Evolutionary conservation across 306 rosid genomes (phyloP), one percentile per base, ranked within the genome.

Genomic region (Pyrus betulifolia): DNA sequence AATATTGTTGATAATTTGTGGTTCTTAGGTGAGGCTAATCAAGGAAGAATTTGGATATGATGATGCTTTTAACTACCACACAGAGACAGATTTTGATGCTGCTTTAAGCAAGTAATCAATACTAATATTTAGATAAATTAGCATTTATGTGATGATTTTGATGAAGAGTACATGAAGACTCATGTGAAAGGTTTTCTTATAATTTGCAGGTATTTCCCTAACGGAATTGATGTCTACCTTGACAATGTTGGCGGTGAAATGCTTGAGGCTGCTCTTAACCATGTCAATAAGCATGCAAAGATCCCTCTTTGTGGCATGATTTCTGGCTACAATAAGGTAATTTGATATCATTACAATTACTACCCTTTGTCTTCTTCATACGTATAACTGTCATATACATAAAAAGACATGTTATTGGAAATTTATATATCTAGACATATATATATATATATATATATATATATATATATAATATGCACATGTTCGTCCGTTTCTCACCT

Each of bases 11-110:
- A 23, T 22, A 23, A 59, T 4, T 10, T 59, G 67, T 28, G 67
- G 40, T 62, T 62, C 11, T 1, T 28, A 28, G 67, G 67, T 62
- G n/a, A 28, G 11, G 40, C 40, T 62, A 19, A 69, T 90, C 4
- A 90, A 84, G 82, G 90, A 90, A 71, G 89, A 88, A 73, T 88
- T 90, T 68, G 92, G 95, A 42, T 90, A 83, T 74, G 95, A 90
- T 22, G 95, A 88, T 13, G 95, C 89, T 70, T 90, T 90, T 84
- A 85, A 88, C 78, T 90, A 90, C 85, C 85, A 90, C 2, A 80
- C 40, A 42, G 90, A 90, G 78, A 30, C 86, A 44, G 88, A 90
- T 74, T 81, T 62, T 70, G 89, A 88, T 59, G 90, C 87, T 6
- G 89, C 92, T 54, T 83, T 90, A 69, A 85, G 65, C 85, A 86